Evolutionary conservation across 805 yeast genomes (phyloP), one percentile per base, ranked within the genome.

Genomic region (Candida methanosorbosa): DNA sequence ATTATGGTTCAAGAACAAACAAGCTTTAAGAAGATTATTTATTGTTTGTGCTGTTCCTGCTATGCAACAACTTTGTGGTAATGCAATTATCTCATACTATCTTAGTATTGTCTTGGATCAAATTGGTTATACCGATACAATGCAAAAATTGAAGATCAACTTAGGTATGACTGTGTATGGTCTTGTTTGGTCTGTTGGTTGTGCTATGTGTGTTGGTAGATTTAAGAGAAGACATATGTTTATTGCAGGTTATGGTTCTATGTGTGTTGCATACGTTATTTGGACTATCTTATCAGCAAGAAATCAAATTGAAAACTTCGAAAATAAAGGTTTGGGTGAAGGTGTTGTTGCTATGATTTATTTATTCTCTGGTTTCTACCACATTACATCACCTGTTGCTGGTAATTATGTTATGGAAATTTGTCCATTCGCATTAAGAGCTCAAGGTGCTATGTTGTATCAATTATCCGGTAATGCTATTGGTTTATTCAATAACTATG

Each of bases 341-440:
- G 50, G 40, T 38, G 41, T 40, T 30, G 40, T 44, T 19, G 46
- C 36, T 9, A 38, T 43, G 11, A 38, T 43, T 18, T 45, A 45
- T 25, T 32, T 47, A 8, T 38, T 55, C 59, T 60, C 59, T 49
- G 50, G 56, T 34, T 49, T 56, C 24, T 66, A 68, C 49, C 57
- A 65, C 46, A 49, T 63, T 21, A 72, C 69, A 23, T 66, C 68
- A 37, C 74, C 73, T 33, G 54, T 68, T 38, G 66, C 73, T 32
- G 57, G 53, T 44, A 46, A 68, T 27, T 71, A 69, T 44, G 83
- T 82, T 2, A 67, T 84, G 4, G 85, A 78, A 49, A 69, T 73
- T 14, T 78, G 71, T 51, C 75, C 75, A 28, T 58, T 72, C 41
- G 64, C 71, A 38, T 65, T 78, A 32, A 70, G 82, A 57, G 68